Conservation (phyloP, 108 stramenopile genomes). For the Nitzschia sp. region DNA sequence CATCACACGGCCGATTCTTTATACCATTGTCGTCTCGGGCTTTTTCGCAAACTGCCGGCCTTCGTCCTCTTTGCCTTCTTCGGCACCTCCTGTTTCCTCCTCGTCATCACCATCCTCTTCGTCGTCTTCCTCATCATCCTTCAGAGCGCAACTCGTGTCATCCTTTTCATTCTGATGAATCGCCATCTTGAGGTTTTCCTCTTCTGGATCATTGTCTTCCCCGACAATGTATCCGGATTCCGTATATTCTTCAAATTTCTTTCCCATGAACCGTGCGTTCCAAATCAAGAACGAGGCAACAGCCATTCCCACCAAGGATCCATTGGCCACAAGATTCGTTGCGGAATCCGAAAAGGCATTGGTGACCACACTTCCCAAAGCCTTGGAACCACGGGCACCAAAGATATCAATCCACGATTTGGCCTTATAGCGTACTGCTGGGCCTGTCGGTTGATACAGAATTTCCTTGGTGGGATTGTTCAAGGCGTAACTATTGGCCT, state of each 20-base stretch:
- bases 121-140: slow-evolving; percentile 77
- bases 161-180: slow-evolving; percentile 60
- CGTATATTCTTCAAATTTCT: slow-evolving; percentile 89
- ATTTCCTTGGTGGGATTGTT: slow-evolving; percentile 99
- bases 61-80: not conserved
- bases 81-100: slow-evolving; percentile 37
- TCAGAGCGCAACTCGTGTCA: slow-evolving; percentile 84
- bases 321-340: slow-evolving; percentile 80
- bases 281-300: slow-evolving; percentile 92
- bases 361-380: slow-evolving; percentile 93
- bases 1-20: too few relatives aligned
- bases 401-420: slow-evolving; percentile 99
- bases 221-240: slow-evolving; percentile 93
- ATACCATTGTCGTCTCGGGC: slow-evolving; percentile 7
- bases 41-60: slow-evolving; percentile 9
- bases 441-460: slow-evolving; percentile 94
- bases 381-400: slow-evolving; percentile 94
- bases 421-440: slow-evolving; percentile 94
- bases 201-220: slow-evolving; percentile 54
- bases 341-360: slow-evolving; percentile 91
- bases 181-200: slow-evolving; percentile 68
- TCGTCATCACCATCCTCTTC: slow-evolving; percentile 73
- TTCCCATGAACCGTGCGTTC: slow-evolving; percentile 94
- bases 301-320: slow-evolving; percentile 87
- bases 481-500: slow-evolving; percentile 93